Base-by-base conservation (phyloP, 176 grass and related monocot species). In the Neostapfia colusana region DNA sequence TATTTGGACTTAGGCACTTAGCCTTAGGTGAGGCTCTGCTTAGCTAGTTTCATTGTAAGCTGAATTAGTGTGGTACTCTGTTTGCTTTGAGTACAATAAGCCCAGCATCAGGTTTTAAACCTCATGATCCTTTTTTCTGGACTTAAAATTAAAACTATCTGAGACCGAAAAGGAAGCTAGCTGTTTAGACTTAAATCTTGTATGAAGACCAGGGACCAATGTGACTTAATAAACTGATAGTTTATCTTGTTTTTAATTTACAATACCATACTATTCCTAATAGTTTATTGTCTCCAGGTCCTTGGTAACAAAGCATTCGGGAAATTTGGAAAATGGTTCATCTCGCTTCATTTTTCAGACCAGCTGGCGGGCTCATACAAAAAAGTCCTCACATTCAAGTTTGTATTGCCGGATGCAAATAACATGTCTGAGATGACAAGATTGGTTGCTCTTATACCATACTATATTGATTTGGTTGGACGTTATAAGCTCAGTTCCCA, bases 401-500 rank as follows among this genome's bases (percentile, higher is more conserved):
- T 99, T 90, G 73, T 90, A 35, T 85, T 99, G 63, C 95, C 95
- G 71, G 92, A 99, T 83, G 80, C 80, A 65, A 86, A 85, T 4
- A 74, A 86, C 73, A 99, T 99, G 87, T 63, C 69, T 80, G 95
- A 95, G 25, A 90, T 99, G 82, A 85, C 92, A 44, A 84, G 88
- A 88, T 83, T 95, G 72, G 92, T 99, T 78, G 83, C 87, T 65
- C 92, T 99, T 44, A 81, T 99, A 69, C 95, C 95, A 36, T 99
- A 95, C 64, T 99, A 95, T 81, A 99, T 99, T 49, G 95, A 99
- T 80, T 42, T 99, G 77, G 71, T 95, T 69, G 95, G 92, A 21
- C 95, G 92, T 14, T 99, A 99, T 79, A 99, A 95, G 83, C 83
- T 99, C 66, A 92, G 89, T 61, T 80, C 77, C 43, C 89, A 95